Conservation (phyloP, 2,329 filamentous ascomycete genomes). For the Alternaria hordeiaustralica region DNA sequence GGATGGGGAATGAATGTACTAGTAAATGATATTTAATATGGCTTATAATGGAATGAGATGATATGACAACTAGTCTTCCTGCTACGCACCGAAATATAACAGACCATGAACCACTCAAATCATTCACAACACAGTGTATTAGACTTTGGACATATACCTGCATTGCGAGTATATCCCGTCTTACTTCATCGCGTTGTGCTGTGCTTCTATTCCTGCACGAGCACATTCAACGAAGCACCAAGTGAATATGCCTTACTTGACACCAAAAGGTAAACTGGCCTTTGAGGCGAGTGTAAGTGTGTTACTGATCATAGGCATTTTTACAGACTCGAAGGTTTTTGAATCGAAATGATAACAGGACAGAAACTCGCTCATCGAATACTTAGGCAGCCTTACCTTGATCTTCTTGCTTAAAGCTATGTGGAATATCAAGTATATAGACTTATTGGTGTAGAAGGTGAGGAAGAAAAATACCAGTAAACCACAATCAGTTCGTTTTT, state of each 20-base stretch:
- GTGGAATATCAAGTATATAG: neutral
- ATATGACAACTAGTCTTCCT: neutral
- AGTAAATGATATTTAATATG: neutral
- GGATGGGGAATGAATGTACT: neutral
- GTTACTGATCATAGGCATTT: rapidly evolving
- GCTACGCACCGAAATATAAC: neutral
- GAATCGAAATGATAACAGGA: neutral
- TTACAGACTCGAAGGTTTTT: neutral
- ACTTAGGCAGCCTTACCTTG: rapidly evolving
- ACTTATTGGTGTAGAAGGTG: rapidly evolving
- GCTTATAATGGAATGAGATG: neutral
- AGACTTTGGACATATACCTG: neutral
- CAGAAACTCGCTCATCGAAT: neutral
- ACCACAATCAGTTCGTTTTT: neutral
- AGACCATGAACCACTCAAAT: neutral
- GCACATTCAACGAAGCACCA: neutral
- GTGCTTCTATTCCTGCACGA: neutral
- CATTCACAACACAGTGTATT: neutral
- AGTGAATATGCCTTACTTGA: neutral
- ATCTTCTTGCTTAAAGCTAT: rapidly evolving
- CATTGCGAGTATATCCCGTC: neutral
- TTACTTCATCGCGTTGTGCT: neutral
- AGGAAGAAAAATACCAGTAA: neutral
- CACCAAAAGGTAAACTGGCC: neutral
- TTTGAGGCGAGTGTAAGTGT: neutral